Base-by-base conservation (phyloP, 2,329 filamentous ascomycete species). In the Proliferodiscus dingleyae region DNA sequence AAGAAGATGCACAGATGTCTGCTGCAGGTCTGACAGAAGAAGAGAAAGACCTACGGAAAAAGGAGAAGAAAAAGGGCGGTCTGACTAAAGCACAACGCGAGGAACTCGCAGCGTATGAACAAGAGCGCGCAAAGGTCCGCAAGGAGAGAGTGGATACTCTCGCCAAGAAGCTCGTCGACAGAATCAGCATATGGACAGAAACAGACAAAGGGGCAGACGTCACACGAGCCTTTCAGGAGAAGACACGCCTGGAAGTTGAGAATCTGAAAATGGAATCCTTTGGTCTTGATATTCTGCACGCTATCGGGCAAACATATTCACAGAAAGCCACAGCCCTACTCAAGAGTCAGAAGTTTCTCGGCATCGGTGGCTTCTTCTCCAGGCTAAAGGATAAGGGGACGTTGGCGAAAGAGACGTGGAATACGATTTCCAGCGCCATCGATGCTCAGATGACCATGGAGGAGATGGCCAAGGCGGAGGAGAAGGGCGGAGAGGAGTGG, bases 241-340 rank as follows among this genome's bases (percentile, higher is more conserved):
- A 98, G 78, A 96, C 87, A 56, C 80, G 84, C 32, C 81, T 97
- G 32, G 93, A 98, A 70, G 88, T 95, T 21, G 93, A 98, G 72
- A 95, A 97, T 64, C 74, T 98, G 59, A 98, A 97, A 76, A 98
- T 98, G 89, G 93, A 98, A 70, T 94, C 87, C 0, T 98, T 98
- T 59, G 93, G 93, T 41, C 76, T 98, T 33, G 93, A 98, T 53
- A 97, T 97, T 57, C 74, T 96, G 39, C 91, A 97, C 66, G 90
- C 93, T 37, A 94, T 98, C 60, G 93, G 93, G 13, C 77, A 86
- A 57, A 95, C 89, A 3, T 98, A 98, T 67, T 70, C 93, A 22
- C 81, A 83, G 65, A 97, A 97, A 69, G 88, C 85, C 3, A 87
- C 86, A 1, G 84, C 83, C 1, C 84, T 96, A 62, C 76, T 98